Evolutionary conservation across 805 yeast genomes (phyloP).

Genomic region (Pichia occidentalis): DNA sequence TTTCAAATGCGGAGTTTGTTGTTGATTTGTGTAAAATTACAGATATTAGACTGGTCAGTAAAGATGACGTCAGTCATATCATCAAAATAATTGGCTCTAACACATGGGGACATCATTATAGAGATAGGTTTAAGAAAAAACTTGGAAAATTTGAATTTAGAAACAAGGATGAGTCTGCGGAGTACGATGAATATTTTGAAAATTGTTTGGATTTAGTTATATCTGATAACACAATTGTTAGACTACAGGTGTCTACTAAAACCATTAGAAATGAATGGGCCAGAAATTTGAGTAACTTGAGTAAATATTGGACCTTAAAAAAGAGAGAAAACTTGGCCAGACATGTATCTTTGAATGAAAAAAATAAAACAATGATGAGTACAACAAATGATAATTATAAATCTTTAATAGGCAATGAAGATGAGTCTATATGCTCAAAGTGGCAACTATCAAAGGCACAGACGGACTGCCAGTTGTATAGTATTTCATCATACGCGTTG

Average conservation of each 20-base stretch:
- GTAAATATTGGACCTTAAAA: constrained; percentile 54
- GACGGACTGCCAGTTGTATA: constrained; percentile 48
- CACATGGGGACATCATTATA: constrained; percentile 27
- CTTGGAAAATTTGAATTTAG: neutral
- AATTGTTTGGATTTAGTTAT: constrained; percentile 49
- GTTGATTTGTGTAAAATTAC: constrained; percentile 51
- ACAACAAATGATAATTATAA: constrained; percentile 49
- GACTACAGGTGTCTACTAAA: constrained; percentile 50
- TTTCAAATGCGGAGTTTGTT: constrained; percentile 53
- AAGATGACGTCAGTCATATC: constrained; percentile 19
- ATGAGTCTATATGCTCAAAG: constrained; percentile 26
- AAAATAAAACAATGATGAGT: constrained; percentile 41
- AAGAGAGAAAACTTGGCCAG: constrained; percentile 35
- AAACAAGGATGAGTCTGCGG: neutral
- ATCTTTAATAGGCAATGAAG: constrained; percentile 40
- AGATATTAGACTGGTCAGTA: constrained; percentile 32
- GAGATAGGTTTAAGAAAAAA: constrained; percentile 5
- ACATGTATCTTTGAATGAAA: constrained; percentile 32
- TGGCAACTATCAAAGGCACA: constrained; percentile 49
- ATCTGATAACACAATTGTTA: constrained; percentile 38
- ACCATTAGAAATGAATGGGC: constrained; percentile 61
- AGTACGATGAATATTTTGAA: constrained; percentile 26
- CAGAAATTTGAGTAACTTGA: constrained; percentile 36
- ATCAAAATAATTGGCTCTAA: constrained; percentile 28
- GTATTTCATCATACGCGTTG: constrained; percentile 52